These are phyloP conservation scores for Craspedostauros australis DNA, from an alignment of 108 stramenopile species.

Conservation along the genomic window DNA sequence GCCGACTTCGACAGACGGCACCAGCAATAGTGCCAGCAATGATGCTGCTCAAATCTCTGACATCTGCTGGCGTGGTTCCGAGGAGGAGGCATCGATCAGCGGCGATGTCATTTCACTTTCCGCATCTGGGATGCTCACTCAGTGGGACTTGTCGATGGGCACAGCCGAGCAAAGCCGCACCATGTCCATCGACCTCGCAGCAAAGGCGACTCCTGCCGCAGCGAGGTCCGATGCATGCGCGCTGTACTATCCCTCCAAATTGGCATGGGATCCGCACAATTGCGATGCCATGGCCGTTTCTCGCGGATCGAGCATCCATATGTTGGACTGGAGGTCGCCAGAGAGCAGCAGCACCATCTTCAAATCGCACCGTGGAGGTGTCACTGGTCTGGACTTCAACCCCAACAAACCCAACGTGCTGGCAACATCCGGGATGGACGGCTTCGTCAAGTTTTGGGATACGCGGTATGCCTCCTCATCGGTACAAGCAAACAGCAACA, in stretches of 20 bases:
- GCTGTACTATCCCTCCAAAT: conserved; percentile 36
- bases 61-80: conserved; percentile 15
- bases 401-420: conserved; percentile 88
- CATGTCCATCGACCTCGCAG: neutral
- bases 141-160: conserved; percentile 30
- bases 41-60: conserved; percentile 4
- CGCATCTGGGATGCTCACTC: conserved; percentile 8
- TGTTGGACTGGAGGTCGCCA: conserved; percentile 56
- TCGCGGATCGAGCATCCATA: conserved; percentile 23
- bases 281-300: conserved; percentile 36
- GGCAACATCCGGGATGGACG: conserved; percentile 87
- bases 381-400: conserved; percentile 89
- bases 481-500: conserved; percentile 16
- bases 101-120: conserved; percentile 25
- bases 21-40: neutral
- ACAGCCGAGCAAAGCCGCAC: conserved; percentile 9
- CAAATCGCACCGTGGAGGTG: conserved; percentile 57
- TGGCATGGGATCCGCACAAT: conserved; percentile 82
- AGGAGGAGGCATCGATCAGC: neutral
- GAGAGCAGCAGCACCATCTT: conserved; percentile 18
- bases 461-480: conserved; percentile 31
- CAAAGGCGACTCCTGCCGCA: neutral
- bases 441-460: conserved; percentile 96
- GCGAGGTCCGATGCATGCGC: conserved; percentile 1
- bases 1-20: neutral